Conservation (phyloP, 805 yeast genomes). For the Phaffomyces thermotolerans region DNA sequence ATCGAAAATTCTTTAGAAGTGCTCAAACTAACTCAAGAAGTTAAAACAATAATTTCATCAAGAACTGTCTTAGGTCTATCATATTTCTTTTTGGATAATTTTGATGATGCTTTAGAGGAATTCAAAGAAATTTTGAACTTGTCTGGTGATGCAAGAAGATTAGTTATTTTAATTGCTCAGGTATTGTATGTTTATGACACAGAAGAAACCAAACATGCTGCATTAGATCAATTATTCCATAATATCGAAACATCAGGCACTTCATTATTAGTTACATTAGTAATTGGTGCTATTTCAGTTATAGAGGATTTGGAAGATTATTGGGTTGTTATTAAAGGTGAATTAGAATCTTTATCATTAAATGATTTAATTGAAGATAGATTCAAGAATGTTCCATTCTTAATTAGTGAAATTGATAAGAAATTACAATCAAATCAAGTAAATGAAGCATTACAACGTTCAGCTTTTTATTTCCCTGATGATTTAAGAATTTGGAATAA, state of each 20-base stretch:
- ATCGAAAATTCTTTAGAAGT: slow-evolving; percentile 54
- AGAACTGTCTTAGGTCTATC: slow-evolving; percentile 68
- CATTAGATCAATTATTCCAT: slow-evolving; percentile 72
- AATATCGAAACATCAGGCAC: slow-evolving; percentile 59
- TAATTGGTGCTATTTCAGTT: slow-evolving; percentile 74
- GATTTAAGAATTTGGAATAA: slow-evolving; percentile 63
- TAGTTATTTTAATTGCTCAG: slow-evolving; percentile 71
- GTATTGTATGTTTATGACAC: slow-evolving; percentile 71
- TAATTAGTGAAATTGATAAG: slow-evolving; percentile 45
- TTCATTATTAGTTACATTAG: slow-evolving; percentile 57
- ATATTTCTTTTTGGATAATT: slow-evolving; percentile 53
- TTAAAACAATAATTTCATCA: slow-evolving; percentile 42
- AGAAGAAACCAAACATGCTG: slow-evolving; percentile 74
- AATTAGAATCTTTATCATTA: slow-evolving; percentile 47
- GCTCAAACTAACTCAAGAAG: slow-evolving; percentile 37
- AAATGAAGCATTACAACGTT: slow-evolving; percentile 49
- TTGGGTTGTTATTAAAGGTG: slow-evolving; percentile 55
- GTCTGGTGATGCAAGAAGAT: slow-evolving; percentile 51
- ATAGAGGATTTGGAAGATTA: slow-evolving; percentile 55
- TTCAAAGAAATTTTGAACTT: slow-evolving; percentile 55
- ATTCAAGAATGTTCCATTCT: slow-evolving; percentile 47
- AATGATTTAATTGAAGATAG: slow-evolving; percentile 42
- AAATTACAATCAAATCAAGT: slow-evolving; percentile 26
- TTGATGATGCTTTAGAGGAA: slow-evolving; percentile 59
- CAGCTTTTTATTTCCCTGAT: slow-evolving; percentile 69